Conservation (phyloP, 805 yeast genomes). For the Candida peoriensis region DNA sequence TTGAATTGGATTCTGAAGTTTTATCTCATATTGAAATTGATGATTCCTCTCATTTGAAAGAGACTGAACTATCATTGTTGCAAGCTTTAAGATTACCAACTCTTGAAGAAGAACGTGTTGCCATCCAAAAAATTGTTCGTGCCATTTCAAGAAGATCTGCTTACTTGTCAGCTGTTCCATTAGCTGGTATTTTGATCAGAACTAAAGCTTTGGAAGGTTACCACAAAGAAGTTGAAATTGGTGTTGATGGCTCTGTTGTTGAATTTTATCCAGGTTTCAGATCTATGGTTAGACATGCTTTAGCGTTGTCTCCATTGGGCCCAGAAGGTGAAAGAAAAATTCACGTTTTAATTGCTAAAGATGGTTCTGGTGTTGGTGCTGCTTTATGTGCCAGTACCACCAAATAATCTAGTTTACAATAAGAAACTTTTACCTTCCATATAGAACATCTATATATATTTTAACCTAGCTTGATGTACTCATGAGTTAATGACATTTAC, state of each 20-base stretch:
- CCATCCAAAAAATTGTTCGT: constrained; percentile 66
- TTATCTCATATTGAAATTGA: constrained; percentile 84
- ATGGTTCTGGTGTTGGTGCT: constrained; percentile 96
- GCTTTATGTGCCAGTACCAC: constrained; percentile 64
- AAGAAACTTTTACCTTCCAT: too few relatives aligned
- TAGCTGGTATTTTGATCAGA: constrained; percentile 72
- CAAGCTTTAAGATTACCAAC: constrained; percentile 53
- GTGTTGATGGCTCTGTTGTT: constrained; percentile 93
- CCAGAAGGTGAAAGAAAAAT: constrained; percentile 70
- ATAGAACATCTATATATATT: too few relatives aligned
- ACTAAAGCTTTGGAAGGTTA: constrained; percentile 57
- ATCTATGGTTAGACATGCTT: constrained; percentile 73
- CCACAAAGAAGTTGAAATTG: constrained; percentile 81
- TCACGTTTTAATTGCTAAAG: constrained; percentile 79
- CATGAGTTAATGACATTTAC: too few relatives aligned
- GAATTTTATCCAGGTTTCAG: constrained; percentile 91
- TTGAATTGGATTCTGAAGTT: constrained; percentile 78
- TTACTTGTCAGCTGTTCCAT: constrained; percentile 78
- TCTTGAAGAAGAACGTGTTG: constrained; percentile 62
- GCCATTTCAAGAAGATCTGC: constrained; percentile 91
- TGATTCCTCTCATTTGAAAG: constrained; percentile 64
- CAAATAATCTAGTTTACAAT: too few relatives aligned
- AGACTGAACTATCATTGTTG: constrained; percentile 62
- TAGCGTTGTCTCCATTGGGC: constrained; percentile 64
- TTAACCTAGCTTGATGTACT: too few relatives aligned